Percentiles rank a stretch among this genome's conserved stretches.
phyloP scores from a whole-genome alignment of 176 grass and related monocot species.

The Aegilops sharonensis region DNA sequence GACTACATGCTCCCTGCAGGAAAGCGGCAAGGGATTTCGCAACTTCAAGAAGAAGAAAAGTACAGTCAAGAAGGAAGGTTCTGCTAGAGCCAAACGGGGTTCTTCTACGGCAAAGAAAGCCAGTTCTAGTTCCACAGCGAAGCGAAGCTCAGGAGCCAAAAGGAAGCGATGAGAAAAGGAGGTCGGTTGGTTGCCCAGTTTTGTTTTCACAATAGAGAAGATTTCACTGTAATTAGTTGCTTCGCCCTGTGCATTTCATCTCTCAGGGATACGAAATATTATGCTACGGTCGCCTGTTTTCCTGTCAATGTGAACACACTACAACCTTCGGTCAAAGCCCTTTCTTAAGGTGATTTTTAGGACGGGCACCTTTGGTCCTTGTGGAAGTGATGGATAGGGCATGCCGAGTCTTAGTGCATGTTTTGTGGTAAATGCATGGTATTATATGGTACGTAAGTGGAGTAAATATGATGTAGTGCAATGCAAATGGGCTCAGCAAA shows the following conservation, averaged over 20 bases:
- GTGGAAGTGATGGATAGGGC: too few relatives aligned
- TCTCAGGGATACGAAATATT: not conserved
- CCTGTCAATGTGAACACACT: not conserved
- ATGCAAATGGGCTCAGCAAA: too few relatives aligned
- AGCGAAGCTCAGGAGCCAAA: slow-evolving; percentile 29
- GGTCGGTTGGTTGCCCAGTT: not conserved
- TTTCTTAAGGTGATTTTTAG: not conserved
- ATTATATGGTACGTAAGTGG: too few relatives aligned
- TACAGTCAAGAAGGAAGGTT: slow-evolving; percentile 28
- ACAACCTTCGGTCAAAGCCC: not conserved
- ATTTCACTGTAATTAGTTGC: slow-evolving; percentile 23
- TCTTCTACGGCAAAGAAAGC: slow-evolving; percentile 1
- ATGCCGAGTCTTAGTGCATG: too few relatives aligned
- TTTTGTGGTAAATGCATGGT: too few relatives aligned
- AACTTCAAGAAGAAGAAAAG: slow-evolving; percentile 44
- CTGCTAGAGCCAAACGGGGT: slow-evolving; percentile 11
- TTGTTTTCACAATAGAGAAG: not conserved
- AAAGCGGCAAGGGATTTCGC: slow-evolving; percentile 43
- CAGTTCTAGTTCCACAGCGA: not conserved
- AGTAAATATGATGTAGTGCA: too few relatives aligned
- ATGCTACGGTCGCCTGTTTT: not conserved
- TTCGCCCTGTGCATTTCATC: not conserved
- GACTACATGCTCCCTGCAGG: slow-evolving; percentile 30
- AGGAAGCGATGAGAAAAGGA: slow-evolving; percentile 32
- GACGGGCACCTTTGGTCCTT: not conserved